These are phyloP conservation scores for Rhododendron vialii DNA, from an alignment of 148 eudicot species.

Conservation along the genomic window DNA sequence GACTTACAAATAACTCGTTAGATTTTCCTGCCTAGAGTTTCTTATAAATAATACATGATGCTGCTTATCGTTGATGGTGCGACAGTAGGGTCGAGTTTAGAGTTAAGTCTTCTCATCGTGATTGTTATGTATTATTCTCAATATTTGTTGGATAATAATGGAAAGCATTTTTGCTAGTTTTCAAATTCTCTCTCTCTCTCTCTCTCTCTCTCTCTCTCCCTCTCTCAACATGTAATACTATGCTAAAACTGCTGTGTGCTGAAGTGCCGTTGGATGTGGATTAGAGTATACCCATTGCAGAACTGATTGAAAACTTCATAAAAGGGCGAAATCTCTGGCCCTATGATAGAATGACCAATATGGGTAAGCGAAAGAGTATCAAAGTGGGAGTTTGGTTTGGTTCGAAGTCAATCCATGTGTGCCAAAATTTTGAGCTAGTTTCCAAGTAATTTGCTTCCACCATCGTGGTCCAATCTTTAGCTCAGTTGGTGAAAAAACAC, in stretches of 20 bases:
- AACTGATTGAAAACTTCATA: background rate
- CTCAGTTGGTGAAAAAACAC: background rate
- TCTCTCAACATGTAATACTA: background rate
- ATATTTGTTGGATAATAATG: background rate
- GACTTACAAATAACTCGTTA: background rate
- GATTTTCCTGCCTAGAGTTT: background rate
- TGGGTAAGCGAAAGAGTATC: background rate
- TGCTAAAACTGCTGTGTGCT: background rate
- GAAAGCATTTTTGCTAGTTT: background rate
- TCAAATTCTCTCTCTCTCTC: slow-evolving; percentile 1
- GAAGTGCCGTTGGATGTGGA: background rate
- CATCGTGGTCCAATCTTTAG: background rate
- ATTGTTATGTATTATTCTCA: background rate
- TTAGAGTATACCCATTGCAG: background rate
- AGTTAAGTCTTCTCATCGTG: background rate
- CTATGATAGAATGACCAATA: background rate
- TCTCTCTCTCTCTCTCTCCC: slow-evolving; percentile 4
- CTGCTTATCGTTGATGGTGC: background rate
- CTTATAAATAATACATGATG: background rate
- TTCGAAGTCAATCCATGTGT: background rate
- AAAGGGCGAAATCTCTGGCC: background rate
- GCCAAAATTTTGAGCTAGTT: background rate
- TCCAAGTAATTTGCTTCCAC: background rate
- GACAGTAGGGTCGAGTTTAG: background rate
- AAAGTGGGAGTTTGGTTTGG: background rate